Evolutionary conservation across 441 rosid species (phyloP), one percentile per base, ranked within the genome.

Genomic region (Euphorbia neoarborescens): DNA sequence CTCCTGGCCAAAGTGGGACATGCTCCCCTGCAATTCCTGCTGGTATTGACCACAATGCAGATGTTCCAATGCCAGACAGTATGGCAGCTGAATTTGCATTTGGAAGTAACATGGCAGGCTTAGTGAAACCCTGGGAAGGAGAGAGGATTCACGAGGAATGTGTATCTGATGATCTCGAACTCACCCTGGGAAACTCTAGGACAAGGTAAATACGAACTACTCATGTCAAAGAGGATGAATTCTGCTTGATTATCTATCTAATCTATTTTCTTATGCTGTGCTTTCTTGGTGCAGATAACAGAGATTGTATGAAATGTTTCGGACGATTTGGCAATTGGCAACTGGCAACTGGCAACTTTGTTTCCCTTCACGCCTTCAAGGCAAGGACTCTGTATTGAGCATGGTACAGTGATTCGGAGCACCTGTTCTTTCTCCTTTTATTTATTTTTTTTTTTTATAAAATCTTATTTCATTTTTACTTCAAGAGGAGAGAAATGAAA

Each of bases 101-200:
- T 71, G 88, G 95, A 17, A 77, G 92, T 64, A 84, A 83, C 35
- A 51, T 79, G 17, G 68, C 82, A 5, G 94, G 95, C 35, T 69
- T 92, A 48, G 96, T 92, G 73, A 90, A 90, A 80, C 90, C 98
- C 14, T 92, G 98, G 98, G 96, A 92, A 83, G 98, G 98, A 48
- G 98, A 92, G 82, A 89, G 92, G 83, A 92, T 92, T 70, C 98
- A 92, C 22, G 98, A 89, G 72, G 98, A 90, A 77, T 91, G 85
- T 71, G 89, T 82, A 62, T 82, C 93, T 2, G 96, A 92, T 71
- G 98, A 92, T 83, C 92, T 92, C 32, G 95, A 90, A 74, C 98
- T 92, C 72, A 92, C 98, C 8, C 93, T 92, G 32, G 98, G 98
- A 71, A 90, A 71, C 82, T 83, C 95, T 20, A 88, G 76, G 67